These are phyloP conservation scores for Chernovozyma aurita DNA, from an alignment of 1,139 yeast genomes.

Conservation along the genomic window DNA sequence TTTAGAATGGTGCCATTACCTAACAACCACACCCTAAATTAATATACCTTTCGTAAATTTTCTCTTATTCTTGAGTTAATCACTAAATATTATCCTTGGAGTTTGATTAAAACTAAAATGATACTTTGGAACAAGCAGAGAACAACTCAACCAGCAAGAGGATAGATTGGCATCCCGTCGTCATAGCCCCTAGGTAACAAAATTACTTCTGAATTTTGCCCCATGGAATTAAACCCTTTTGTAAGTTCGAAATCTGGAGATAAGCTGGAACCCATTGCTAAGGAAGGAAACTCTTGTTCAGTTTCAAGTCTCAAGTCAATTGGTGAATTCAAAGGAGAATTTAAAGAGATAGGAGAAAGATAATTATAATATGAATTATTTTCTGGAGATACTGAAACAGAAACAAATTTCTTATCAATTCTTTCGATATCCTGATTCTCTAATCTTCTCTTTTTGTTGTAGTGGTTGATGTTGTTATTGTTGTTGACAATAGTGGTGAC, in stretches of 20 bases:
- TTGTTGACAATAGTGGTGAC: neutral
- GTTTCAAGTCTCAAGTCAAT: conserved; percentile 34
- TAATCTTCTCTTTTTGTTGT: conserved; percentile 3
- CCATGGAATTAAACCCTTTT: conserved; percentile 34
- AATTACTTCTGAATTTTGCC: conserved; percentile 52
- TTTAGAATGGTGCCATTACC: conserved; percentile 14
- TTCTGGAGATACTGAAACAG: conserved; percentile 8
- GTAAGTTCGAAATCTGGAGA: conserved; percentile 12
- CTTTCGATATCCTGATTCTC: neutral
- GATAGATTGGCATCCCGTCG: conserved; percentile 5
- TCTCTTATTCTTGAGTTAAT: too few relatives aligned
- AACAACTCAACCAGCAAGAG: conserved; percentile 12
- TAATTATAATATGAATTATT: conserved; percentile 27
- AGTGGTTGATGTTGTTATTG: neutral
- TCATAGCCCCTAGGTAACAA: conserved; percentile 23
- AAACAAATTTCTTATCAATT: neutral
- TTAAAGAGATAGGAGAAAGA: conserved; percentile 43
- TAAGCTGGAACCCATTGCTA: conserved; percentile 7
- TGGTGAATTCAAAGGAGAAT: conserved; percentile 40
- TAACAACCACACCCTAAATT: conserved; percentile 15
- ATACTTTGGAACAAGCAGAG: conserved; percentile 30
- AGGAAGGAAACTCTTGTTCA: conserved; percentile 12
- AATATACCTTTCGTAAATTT: conserved; percentile 23
- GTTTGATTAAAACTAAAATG: neutral
- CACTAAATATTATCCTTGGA: too few relatives aligned